These are phyloP conservation scores for Colletotrichum endophyticum DNA, from an alignment of 2,329 filamentous ascomycete genomes.

Conservation along the genomic window DNA sequence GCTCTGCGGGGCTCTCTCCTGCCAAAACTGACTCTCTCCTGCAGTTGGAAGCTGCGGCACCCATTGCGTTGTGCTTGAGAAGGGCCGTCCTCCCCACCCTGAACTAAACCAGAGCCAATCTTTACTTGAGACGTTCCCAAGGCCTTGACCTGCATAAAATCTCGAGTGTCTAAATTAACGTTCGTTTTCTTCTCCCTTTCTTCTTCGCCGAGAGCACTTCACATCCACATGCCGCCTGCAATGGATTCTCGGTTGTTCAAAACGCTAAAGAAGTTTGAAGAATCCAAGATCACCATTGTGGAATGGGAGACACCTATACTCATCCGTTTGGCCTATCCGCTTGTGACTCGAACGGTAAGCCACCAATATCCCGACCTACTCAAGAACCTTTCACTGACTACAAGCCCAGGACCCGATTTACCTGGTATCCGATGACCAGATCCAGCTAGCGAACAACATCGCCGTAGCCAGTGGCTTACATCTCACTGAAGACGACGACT, in stretches of 20 bases:
- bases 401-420: neutral
- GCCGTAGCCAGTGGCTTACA: neutral
- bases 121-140: neutral
- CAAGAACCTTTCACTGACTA: neutral
- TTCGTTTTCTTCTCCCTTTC: neutral
- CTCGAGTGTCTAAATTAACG: neutral
- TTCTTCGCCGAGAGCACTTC: neutral
- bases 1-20: neutral
- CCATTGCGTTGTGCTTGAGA: neutral
- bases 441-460: neutral
- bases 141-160: neutral
- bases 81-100: neutral
- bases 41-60: neutral
- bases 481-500: neutral
- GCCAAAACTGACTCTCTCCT: neutral
- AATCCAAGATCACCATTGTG: too few species aligned
- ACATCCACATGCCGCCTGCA: neutral
- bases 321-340: too few species aligned
- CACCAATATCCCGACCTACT: too few species aligned
- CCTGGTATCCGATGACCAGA: neutral
- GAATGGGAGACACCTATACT: too few species aligned
- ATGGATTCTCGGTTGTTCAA: too few species aligned
- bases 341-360: too few species aligned
- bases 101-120: accelerated
- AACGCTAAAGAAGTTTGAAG: too few species aligned